These are phyloP conservation scores for Colletotrichum sp. DNA, from an alignment of 2,329 filamentous ascomycete genomes.

Conservation along the genomic window DNA sequence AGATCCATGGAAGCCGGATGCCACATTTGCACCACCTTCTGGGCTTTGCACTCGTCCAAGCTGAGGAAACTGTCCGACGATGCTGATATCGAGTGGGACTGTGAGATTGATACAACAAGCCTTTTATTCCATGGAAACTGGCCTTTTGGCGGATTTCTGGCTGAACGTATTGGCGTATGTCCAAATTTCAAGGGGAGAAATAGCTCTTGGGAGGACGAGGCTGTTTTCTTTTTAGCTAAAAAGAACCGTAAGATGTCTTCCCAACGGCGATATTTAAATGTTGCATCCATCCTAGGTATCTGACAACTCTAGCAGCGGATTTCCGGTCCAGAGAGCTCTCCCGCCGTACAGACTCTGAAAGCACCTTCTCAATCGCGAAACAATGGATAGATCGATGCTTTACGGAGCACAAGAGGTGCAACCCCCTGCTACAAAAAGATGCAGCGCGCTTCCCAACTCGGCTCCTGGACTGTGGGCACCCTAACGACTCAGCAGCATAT, in stretches of 20 bases:
- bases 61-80: neutral
- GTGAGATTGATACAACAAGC: neutral
- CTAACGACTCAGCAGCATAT: rapidly evolving
- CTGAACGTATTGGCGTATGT: neutral
- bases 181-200: neutral
- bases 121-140: neutral
- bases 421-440: rapidly evolving
- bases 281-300: neutral
- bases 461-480: neutral
- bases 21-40: neutral
- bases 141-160: neutral
- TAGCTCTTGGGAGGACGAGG: neutral
- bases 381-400: neutral
- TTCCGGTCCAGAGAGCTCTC: neutral
- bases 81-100: neutral
- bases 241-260: neutral
- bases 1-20: neutral
- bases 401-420: neutral
- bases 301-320: neutral
- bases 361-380: neutral
- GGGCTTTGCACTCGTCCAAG: neutral
- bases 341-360: neutral
- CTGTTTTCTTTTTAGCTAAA: neutral
- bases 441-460: neutral
- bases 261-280: rapidly evolving